Conservation (phyloP, 768 basidiomycete species). For the Boletus sensibilis region DNA sequence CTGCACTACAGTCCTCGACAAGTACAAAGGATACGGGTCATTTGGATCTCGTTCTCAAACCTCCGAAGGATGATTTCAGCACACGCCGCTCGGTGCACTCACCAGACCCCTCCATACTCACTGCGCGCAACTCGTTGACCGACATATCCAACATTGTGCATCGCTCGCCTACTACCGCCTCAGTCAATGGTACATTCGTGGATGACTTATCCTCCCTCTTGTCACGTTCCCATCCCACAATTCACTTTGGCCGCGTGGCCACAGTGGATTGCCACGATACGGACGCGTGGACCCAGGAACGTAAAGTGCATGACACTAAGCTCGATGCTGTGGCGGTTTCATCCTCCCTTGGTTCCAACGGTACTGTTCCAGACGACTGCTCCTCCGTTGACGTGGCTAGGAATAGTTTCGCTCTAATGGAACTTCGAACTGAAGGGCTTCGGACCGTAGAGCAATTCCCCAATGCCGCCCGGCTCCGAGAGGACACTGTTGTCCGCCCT, state of each 20-base stretch:
- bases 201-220: conserved; percentile 5
- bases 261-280: conserved; percentile 25
- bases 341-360: conserved; percentile 11
- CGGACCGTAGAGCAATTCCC: background rate
- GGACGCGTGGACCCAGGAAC: conserved; percentile 21
- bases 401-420: conserved; percentile 6
- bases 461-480: background rate
- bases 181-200: background rate
- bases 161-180: background rate
- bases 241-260: conserved; percentile 22
- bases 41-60: background rate
- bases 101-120: conserved; percentile 7
- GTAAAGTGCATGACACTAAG: conserved; percentile 8
- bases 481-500: background rate
- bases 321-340: conserved; percentile 8
- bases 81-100: conserved; percentile 9
- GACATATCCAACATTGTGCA: conserved; percentile 8
- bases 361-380: background rate
- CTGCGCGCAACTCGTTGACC: conserved; percentile 3
- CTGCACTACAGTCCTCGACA: background rate
- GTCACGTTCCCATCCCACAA: conserved; percentile 7
- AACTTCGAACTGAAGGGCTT: background rate
- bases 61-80: conserved; percentile 3
- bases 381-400: background rate
- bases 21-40: background rate